Evolutionary conservation across 140 eudicot species (phyloP).

Genomic region (Stevia rebaudiana): DNA sequence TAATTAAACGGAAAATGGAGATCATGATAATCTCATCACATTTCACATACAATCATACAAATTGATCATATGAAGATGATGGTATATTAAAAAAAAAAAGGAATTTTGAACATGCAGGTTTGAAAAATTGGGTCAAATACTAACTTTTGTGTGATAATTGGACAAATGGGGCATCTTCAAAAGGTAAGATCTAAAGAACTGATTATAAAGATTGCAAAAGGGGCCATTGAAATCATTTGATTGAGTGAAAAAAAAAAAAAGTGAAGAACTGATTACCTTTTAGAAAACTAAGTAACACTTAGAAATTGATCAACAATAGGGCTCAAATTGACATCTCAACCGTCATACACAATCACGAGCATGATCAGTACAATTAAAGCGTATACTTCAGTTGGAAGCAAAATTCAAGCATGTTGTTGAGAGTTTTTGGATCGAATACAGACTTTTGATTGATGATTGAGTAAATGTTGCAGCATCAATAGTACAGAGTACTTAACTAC

Average conservation of each 20-base stretch:
- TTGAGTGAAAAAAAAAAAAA: constrained; percentile 21
- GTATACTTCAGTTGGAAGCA: background rate
- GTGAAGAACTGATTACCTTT: constrained; percentile 1
- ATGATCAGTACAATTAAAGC: background rate
- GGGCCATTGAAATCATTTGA: constrained; percentile 4
- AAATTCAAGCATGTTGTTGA: background rate
- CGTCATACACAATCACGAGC: background rate
- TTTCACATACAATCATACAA: background rate
- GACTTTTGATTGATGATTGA: constrained; percentile 3
- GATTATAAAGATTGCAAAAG: constrained; percentile 23
- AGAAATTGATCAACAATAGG: background rate
- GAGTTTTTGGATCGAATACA: background rate
- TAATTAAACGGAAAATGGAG: constrained; percentile 4
- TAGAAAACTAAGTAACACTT: background rate
- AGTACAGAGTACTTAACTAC: background rate
- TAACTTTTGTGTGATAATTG: constrained; percentile 12
- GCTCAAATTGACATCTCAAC: constrained; percentile 7
- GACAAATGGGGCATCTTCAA: constrained; percentile 24
- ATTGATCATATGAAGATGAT: background rate
- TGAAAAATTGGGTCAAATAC: background rate
- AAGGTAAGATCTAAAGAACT: constrained; percentile 25
- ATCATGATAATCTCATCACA: background rate
- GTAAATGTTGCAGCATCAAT: background rate
- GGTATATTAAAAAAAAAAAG: too few species aligned
- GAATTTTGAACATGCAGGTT: constrained; percentile 6